Conservation (phyloP, 169 alveolate species). For the Neospora caninum region DNA sequence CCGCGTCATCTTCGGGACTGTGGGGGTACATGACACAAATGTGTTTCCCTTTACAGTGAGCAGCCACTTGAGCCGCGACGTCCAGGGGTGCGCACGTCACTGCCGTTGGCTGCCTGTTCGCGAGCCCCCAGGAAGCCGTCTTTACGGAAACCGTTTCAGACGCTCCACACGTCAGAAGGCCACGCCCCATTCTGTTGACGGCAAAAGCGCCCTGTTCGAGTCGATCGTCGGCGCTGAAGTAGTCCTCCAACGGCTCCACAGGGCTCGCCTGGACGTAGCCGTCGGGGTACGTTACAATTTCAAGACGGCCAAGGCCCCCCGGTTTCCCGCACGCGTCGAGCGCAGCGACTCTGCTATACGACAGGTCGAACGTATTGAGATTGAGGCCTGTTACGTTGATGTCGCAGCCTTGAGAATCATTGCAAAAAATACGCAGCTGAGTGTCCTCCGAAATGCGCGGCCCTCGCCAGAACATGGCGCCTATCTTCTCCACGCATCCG, state of each 20-base stretch:
- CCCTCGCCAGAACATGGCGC: conserved; percentile 47
- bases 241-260: neutral
- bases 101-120: neutral
- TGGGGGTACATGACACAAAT: neutral
- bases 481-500: neutral
- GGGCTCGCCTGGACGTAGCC: neutral
- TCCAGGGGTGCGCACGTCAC: neutral
- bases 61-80: neutral
- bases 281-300: neutral
- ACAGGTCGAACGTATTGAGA: conserved; percentile 46
- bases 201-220: neutral
- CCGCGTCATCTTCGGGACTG: neutral
- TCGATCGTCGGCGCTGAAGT: neutral
- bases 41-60: neutral
- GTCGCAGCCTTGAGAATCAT: conserved; percentile 35
- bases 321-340: conserved; percentile 53
- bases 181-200: neutral
- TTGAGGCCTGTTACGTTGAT: conserved; percentile 36
- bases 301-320: conserved; percentile 49
- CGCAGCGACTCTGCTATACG: conserved; percentile 54
- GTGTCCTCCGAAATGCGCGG: conserved; percentile 18
- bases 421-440: conserved; percentile 7
- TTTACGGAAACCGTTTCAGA: neutral
- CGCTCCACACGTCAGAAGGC: neutral
- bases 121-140: neutral